Evolutionary conservation across 345 rosid genomes (phyloP), one percentile per base, ranked within the genome.

Genomic region (Camelina laxa): DNA sequence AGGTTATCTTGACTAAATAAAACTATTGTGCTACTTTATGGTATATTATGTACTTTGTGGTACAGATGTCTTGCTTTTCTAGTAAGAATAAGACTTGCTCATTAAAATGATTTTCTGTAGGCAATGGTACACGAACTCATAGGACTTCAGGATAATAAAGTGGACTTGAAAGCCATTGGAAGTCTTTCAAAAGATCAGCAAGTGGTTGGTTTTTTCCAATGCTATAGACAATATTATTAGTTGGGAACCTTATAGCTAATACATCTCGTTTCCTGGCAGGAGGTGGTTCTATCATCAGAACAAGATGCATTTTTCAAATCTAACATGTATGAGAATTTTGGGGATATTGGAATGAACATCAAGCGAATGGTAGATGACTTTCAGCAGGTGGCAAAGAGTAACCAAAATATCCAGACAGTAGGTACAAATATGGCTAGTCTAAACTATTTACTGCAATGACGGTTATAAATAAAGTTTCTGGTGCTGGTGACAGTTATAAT

Each of bases 51-150:
- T 81, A 70, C 72, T 65, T 5, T 27, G 30, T 27, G 30, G 30
- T 45, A 61, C 65, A 59, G 41, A 44, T 54, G 42, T 36, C 51
- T 38, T 56, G 39, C 65, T 20, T 58, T 73, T 55, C 51, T 24
- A 33, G 16, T 22, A 9, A 54, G 73, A 74, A 55, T 35, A 70
- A 63, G 36, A 22, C 42, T 55, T 65, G 80, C 68, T 83, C 24
- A 72, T 68, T 63, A 69, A 16, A 22, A 36, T 36, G 38, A 57
- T 77, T 24, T 80, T 77, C 70, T 79, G 74, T 59, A 90, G 99
- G 99, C 99, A 47, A 95, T 95, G 97, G 96, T 95, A 74, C 94
- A 95, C 75, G 97, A 95, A 82, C 82, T 89, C 79, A 84, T 95
- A 62, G 97, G 96, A 54, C 87, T 95, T 79, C 87, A 90, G 73